Conservation (phyloP, 208 protist species). For the Crithidia mellificae region DNA sequence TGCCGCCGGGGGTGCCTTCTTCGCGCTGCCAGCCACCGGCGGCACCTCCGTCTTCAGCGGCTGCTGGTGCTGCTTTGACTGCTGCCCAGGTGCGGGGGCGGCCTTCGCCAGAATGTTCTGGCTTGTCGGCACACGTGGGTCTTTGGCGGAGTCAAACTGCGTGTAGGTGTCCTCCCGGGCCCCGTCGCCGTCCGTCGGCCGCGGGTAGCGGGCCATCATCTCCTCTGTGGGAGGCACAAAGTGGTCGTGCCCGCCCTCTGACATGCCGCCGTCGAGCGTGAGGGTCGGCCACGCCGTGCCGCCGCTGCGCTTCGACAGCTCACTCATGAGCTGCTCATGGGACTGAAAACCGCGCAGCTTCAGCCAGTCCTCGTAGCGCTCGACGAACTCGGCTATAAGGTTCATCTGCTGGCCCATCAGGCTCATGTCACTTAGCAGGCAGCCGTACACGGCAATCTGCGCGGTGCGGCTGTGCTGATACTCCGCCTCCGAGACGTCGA, state of each 20-base stretch:
- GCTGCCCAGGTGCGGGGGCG: background rate
- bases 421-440: constrained; percentile 74
- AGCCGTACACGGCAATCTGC: constrained; percentile 75
- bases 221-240: constrained; percentile 46
- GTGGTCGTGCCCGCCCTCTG: constrained; percentile 18
- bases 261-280: constrained; percentile 4
- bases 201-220: constrained; percentile 21
- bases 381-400: constrained; percentile 50
- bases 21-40: too few species aligned
- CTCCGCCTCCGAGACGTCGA: constrained; percentile 49
- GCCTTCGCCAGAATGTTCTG: background rate
- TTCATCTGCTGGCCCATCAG: constrained; percentile 63
- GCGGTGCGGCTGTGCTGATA: constrained; percentile 54
- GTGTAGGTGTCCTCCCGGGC: background rate
- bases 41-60: too few species aligned
- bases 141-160: background rate
- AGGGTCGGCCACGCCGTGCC: constrained; percentile 33
- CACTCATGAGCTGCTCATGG: constrained; percentile 58
- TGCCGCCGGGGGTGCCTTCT: background rate
- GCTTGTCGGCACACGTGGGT: background rate
- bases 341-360: constrained; percentile 50
- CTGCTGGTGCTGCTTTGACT: too few species aligned
- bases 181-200: background rate
- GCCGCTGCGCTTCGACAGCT: constrained; percentile 39
- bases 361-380: constrained; percentile 77